These are phyloP conservation scores for Russula ochroleuca DNA, from an alignment of 768 basidiomycete genomes.

Conservation along the genomic window DNA sequence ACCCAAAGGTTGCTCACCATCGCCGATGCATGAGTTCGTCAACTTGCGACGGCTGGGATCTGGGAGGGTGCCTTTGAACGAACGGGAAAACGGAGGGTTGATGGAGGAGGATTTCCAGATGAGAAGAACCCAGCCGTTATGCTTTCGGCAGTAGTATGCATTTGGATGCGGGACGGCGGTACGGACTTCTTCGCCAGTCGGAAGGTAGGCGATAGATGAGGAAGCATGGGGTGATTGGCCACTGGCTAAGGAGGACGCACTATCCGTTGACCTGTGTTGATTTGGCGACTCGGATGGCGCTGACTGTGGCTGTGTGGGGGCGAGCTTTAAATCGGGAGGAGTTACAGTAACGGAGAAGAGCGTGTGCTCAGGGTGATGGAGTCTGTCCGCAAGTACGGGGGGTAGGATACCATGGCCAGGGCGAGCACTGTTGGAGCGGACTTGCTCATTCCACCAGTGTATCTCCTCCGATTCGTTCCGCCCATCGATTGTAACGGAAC, in stretches of 20 bases:
- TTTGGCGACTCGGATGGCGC: slow-evolving; percentile 11
- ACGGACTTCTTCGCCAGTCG: slow-evolving; percentile 60
- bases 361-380: slow-evolving; percentile 71
- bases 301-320: slow-evolving; percentile 29
- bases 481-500: slow-evolving; percentile 52
- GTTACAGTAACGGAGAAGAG: slow-evolving; percentile 56
- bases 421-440: slow-evolving; percentile 44
- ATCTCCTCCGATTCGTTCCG: slow-evolving; percentile 56
- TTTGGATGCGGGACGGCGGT: slow-evolving; percentile 74
- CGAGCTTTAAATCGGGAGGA: slow-evolving; percentile 35
- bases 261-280: slow-evolving; percentile 12
- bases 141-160: slow-evolving; percentile 77
- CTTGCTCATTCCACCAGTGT: slow-evolving; percentile 62
- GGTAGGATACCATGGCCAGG: slow-evolving; percentile 72
- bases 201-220: slow-evolving; percentile 33
- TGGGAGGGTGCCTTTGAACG: slow-evolving; percentile 52
- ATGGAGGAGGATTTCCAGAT: slow-evolving; percentile 62
- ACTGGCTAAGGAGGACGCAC: slow-evolving; percentile 19
- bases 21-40: slow-evolving; percentile 50
- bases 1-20: slow-evolving; percentile 45
- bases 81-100: slow-evolving; percentile 55
- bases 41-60: slow-evolving; percentile 47
- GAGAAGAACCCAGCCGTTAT: slow-evolving; percentile 79
- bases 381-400: slow-evolving; percentile 57
- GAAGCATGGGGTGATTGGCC: slow-evolving; percentile 28